phyloP scores from a whole-genome alignment of 1,139 yeast genomes.

The Starmera stellimalicola region DNA sequence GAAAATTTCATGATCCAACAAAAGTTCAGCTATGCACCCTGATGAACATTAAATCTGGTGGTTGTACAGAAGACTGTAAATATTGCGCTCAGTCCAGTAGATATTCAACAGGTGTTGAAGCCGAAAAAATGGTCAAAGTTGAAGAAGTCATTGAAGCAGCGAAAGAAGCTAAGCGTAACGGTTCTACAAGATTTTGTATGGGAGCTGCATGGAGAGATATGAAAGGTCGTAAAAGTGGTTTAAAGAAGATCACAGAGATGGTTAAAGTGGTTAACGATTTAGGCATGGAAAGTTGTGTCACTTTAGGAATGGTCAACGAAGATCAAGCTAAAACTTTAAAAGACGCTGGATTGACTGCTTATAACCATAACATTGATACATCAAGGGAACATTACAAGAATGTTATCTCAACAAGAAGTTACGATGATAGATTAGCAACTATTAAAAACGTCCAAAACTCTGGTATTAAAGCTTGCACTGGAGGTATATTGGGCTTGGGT shows the following conservation, averaged over 20 bases:
- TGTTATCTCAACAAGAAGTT: constrained; percentile 59
- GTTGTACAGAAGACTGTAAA: constrained; percentile 75
- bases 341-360: constrained; percentile 71
- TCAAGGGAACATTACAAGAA: constrained; percentile 69
- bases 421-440: constrained; percentile 62
- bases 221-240: constrained; percentile 65
- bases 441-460: constrained; percentile 54
- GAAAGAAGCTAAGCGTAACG: constrained; percentile 53
- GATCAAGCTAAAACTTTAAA: constrained; percentile 51
- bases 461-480: constrained; percentile 68
- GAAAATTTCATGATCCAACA: constrained; percentile 56
- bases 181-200: constrained; percentile 74
- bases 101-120: constrained; percentile 59
- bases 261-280: constrained; percentile 53
- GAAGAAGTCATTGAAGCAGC: constrained; percentile 62
- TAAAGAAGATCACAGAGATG: constrained; percentile 57
- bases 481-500: constrained; percentile 74
- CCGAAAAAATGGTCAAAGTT: constrained; percentile 51
- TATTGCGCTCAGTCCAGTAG: constrained; percentile 72
- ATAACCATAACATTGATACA: constrained; percentile 75
- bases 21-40: constrained; percentile 72
- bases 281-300: constrained; percentile 72
- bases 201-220: constrained; percentile 89
- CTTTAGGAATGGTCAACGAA: constrained; percentile 65
- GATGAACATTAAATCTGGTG: constrained; percentile 69